Percentiles rank a stretch among this genome's conserved stretches.
Conservation (phyloP, 2,329 filamentous ascomycete species). For the Aspergillus eucalypticola region DNA sequence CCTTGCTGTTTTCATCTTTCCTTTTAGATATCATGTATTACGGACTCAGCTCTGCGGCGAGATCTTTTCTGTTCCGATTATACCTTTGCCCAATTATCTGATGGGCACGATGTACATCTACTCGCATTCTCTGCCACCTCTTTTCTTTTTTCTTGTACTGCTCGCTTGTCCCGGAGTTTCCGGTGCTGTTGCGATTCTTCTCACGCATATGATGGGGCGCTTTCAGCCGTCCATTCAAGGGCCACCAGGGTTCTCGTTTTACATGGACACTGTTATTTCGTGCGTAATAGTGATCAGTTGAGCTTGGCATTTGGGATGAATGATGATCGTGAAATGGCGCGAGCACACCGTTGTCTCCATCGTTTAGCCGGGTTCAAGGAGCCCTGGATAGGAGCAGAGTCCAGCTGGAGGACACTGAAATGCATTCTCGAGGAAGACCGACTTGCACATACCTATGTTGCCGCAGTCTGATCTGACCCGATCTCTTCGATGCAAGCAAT, state of each 20-base stretch:
- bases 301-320: neutral
- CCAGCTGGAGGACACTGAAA: slow-evolving; percentile 4
- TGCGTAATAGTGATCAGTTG: neutral
- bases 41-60: slow-evolving; percentile 3
- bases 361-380: slow-evolving; percentile 8
- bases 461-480: neutral
- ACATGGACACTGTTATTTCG: slow-evolving; percentile 8
- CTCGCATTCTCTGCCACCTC: slow-evolving; percentile 14
- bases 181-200: neutral
- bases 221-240: neutral
- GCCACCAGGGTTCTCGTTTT: neutral
- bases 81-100: slow-evolving; percentile 13
- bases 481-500: neutral
- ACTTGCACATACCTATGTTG: neutral
- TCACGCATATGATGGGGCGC: neutral
- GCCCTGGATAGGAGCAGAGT: slow-evolving; percentile 15
- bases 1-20: slow-evolving; percentile 7
- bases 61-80: slow-evolving; percentile 10
- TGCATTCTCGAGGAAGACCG: neutral
- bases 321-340: neutral
- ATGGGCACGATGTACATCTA: slow-evolving; percentile 17
- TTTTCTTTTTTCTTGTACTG: slow-evolving; percentile 12
- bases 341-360: slow-evolving; percentile 1
- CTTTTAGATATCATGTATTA: slow-evolving; percentile 20
- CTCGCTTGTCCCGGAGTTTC: neutral